Evolutionary conservation across 352 stramenopile species (phyloP), one percentile per base, ranked within the genome.

Genomic region (Phytophthora multivora): DNA sequence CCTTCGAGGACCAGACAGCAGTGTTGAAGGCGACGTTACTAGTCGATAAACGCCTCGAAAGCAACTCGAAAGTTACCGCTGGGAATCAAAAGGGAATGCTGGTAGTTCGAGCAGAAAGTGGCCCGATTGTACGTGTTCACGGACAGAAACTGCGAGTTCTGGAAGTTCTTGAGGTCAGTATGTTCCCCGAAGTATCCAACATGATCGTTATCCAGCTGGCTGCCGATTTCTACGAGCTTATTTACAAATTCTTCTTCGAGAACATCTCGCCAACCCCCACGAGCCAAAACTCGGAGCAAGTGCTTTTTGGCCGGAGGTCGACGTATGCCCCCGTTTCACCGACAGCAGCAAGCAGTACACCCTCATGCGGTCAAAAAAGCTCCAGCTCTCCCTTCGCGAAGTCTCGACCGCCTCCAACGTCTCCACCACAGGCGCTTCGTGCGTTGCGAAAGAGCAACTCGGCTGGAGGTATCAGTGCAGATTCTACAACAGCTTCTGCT

Each of bases 171-270:
- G 86, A 95, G 56, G 74, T 95, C 40, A 93, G 81, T 26, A 80
- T 95, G 53, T 95, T 95, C 40, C 86, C 86, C 5, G 86, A 92
- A 41, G 76, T 95, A 11, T 75, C 77, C 16, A 91, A 95, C 51
- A 86, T 91, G 68, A 91, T 95, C 38, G 80, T 91, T 18, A 93
- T 95, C 50, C 86, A 95, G 54, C 73, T 95, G 1, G 81, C 83
- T 0, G 67, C 78, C 9, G 86, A 95, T 39, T 93, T 95, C 35
- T 95, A 93, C 53, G 86, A 93, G 1, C 68, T 95, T 7, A 67
- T 95, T 15, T 86, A 88, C 66, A 95, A 91, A 60, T 95, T 92
- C 33, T 92, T 95, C 71, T 95, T 95, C 35, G 80, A 88, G 41
- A 75, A 82, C 2, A 69, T 80, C 15, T 54, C 66, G 19, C 36